These are phyloP conservation scores for Penicillium manginii DNA, from an alignment of 495 filamentous ascomycete species.

Conservation along the genomic window DNA sequence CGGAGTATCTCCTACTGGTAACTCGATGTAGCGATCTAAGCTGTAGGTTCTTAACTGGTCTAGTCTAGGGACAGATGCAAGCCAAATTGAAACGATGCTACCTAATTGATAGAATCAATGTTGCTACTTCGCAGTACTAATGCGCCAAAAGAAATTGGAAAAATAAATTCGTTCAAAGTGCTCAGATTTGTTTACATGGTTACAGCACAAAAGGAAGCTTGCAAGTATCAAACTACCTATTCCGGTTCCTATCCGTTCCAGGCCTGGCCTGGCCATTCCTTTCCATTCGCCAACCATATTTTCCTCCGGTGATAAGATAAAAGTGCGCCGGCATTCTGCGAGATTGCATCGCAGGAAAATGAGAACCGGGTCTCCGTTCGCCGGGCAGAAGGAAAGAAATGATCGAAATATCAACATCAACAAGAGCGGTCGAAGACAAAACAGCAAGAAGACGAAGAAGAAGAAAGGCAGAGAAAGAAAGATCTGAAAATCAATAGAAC, in stretches of 20 bases:
- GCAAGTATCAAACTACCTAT: conserved; percentile 19
- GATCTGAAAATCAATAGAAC: background rate
- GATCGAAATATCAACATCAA: background rate
- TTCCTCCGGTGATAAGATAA: background rate
- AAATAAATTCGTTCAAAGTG: background rate
- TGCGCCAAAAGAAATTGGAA: background rate
- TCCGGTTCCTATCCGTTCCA: background rate
- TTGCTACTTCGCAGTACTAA: too few relatives aligned
- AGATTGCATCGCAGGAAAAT: conserved; percentile 1
- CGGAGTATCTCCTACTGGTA: too few relatives aligned
- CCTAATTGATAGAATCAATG: too few relatives aligned
- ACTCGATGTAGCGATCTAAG: too few relatives aligned
- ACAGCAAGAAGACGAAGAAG: conserved; percentile 4
- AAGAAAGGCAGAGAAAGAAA: background rate
- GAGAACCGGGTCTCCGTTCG: conserved; percentile 21
- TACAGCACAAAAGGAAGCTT: conserved; percentile 11
- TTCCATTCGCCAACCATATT: conserved; percentile 5
- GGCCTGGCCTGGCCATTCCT: background rate
- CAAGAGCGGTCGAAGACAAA: conserved; percentile 7
- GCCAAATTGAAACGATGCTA: background rate
- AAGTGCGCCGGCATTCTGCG: conserved; percentile 2
- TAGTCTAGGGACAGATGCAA: background rate
- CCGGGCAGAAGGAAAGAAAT: conserved; percentile 14
- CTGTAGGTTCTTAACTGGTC: background rate
- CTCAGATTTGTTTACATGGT: conserved; percentile 26